Evolutionary conservation across 116 monocot genomes (phyloP), one percentile per base, ranked within the genome.

Genomic region (Trichopus zeylanicus): DNA sequence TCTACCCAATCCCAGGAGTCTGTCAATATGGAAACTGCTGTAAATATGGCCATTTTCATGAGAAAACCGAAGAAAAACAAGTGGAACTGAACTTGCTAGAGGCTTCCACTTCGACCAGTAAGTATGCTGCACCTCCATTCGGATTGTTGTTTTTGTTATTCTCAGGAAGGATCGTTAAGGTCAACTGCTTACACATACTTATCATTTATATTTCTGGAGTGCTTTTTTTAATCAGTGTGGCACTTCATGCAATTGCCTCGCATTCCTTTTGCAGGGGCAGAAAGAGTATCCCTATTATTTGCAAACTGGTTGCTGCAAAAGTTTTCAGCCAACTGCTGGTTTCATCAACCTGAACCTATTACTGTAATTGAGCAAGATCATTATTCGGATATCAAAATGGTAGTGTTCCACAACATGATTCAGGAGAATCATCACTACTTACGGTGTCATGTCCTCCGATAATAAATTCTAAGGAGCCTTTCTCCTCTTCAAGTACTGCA

Each of bases 31-130:
- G 70, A 15, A 70, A 66, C 46, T 22, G 54, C 29, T 70, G 76
- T 26, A 76, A 55, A 48, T 70, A 55, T 66, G 46, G 29, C 31
- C 76, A 76, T 31, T 7, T 15, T 25, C 26, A 26, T 8, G 33
- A 28, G 21, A 67, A 51, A 28, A 13, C 48, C 15, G 67, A 62
- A 28, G 33, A 15, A 37, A 21, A 23, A 31, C 23, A 52, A 38
- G 61, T 62, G 37, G 60, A 53, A 29, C 65, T 76, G 2, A 81
- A 81, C 61, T 81, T 81, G 65, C 31, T 81, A 34, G 81, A n/a
- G 81, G 9, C 76, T 81, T 61, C 81, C 81, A 46, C 37, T 68
- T 46, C 72, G 81, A 30, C 73, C 76, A 19, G 81, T 75, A 71
- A 55, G 61, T 73, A 22, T 57, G 33, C n/a, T 34, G 28, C 26